Evolutionary conservation across 2,329 filamentous ascomycete genomes (phyloP).

Genomic region (Graphiopsis chlorocephala): DNA sequence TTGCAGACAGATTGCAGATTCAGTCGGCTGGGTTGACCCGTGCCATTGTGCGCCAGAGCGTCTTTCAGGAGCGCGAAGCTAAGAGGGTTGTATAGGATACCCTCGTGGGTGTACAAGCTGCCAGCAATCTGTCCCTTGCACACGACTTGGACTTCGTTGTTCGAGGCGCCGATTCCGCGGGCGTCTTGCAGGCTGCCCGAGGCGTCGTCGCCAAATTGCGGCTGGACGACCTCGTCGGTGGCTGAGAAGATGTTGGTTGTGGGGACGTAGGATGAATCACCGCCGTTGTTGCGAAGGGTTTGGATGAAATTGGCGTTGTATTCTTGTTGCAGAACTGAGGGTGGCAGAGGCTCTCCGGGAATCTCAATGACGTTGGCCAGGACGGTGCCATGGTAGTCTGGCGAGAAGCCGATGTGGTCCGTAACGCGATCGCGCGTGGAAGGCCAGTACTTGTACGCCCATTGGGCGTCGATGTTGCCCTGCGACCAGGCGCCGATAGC

Average conservation of each 20-base stretch:
- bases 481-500: constrained; percentile 56
- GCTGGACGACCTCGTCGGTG: constrained; percentile 53
- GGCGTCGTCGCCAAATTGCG: constrained; percentile 46
- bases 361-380: constrained; percentile 37
- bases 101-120: constrained; percentile 51
- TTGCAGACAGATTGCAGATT: constrained; percentile 42
- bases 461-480: constrained; percentile 54
- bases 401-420: constrained; percentile 53
- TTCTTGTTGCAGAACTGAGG: constrained; percentile 49
- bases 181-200: constrained; percentile 47
- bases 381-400: constrained; percentile 53
- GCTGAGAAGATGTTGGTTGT: constrained; percentile 54
- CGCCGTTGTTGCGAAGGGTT: constrained; percentile 43
- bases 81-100: constrained; percentile 50
- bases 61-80: constrained; percentile 46
- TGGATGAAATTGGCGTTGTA: constrained; percentile 45
- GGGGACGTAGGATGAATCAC: constrained; percentile 54
- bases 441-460: constrained; percentile 59
- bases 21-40: constrained; percentile 41
- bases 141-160: constrained; percentile 48
- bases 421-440: constrained; percentile 45
- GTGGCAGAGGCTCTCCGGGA: constrained; percentile 28
- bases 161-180: constrained; percentile 48
- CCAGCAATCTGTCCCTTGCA: constrained; percentile 44
- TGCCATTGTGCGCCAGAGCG: constrained; percentile 49